Base-by-base conservation (phyloP, 1,139 yeast genomes). In the Candida pseudoviswanathii region DNA sequence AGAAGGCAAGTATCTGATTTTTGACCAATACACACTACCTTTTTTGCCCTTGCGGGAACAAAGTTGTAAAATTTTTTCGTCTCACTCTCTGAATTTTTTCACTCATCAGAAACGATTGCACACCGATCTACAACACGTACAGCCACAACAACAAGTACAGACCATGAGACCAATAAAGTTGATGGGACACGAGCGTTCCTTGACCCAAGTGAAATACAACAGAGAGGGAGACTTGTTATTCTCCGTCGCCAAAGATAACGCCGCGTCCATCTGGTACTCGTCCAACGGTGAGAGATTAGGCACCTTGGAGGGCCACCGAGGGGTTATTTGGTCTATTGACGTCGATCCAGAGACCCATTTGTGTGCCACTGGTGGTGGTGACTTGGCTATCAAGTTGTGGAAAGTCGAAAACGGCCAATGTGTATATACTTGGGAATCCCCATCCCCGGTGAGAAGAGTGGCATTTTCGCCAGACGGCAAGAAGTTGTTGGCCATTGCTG, bases 201-300 rank as follows among this genome's bases (percentile, higher is more conserved):
- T 86, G 60, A 88, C 96, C 46, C 96, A 92, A 78, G 94, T 94
- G 59, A 92, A 89, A 67, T 94, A 85, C 76, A 94, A 92, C 80
- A 81, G 85, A 58, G 98, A 95, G 64, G 99, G 99, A 45, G 99
- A 95, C 69, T 75, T 95, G 60, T 80, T 95, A 54, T 88, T 95
- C 68, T 85, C 97, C 8, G 94, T 90, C 41, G 92, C 97, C 61
- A 91, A 95, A 71, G 99, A 92, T 80, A 82, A 82, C 62, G 67
- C 77, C 44, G 95, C 94, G n/a, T 85, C 91, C 50, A 87, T 92
- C 55, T 95, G 98, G 98, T 94, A 82, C 70, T 83, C 97, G 27
- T 86, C 89, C 57, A 94, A 92, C 67, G 99, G 99, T 61, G 99
- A 95, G 73, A 84, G 99, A 71, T 73, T 95, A 54, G 99, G 99